Percentiles rank a stretch among this genome's conserved stretches.
Conservation (phyloP, 352 stramenopile species). For the Pilasporangium apinafurcum region DNA sequence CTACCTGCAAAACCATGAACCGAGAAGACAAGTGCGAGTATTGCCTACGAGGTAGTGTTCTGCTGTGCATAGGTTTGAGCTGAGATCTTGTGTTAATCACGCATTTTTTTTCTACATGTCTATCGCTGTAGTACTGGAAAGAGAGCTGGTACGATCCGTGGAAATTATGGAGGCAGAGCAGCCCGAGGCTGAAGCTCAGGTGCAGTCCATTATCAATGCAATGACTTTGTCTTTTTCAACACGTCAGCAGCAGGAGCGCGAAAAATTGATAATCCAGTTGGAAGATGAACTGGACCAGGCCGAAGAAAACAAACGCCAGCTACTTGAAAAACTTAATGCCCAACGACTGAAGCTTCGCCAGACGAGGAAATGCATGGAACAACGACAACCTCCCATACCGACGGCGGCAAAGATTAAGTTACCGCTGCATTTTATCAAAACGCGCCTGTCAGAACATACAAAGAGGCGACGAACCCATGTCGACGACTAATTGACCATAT, state of each 20-base stretch:
- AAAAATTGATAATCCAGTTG: slow-evolving; percentile 36
- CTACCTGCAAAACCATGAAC: slow-evolving; percentile 28
- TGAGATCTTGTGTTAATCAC: not conserved
- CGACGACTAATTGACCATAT: too few relatives aligned
- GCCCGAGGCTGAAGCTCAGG: slow-evolving; percentile 40
- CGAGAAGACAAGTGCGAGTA: slow-evolving; percentile 40
- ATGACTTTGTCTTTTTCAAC: slow-evolving; percentile 39
- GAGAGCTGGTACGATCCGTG: slow-evolving; percentile 30
- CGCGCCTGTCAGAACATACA: too few relatives aligned
- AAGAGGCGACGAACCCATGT: too few relatives aligned
- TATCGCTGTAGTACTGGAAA: slow-evolving; percentile 26
- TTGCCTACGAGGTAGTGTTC: slow-evolving; percentile 28
- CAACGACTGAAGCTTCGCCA: slow-evolving; percentile 17
- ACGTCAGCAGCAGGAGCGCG: slow-evolving; percentile 24
- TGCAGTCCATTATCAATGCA: slow-evolving; percentile 41
- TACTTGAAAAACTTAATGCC: slow-evolving; percentile 29
- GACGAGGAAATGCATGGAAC: slow-evolving; percentile 32
- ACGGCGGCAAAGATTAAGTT: slow-evolving; percentile 7
- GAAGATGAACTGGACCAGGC: slow-evolving; percentile 57
- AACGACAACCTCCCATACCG: slow-evolving; percentile 8
- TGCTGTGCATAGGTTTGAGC: not conserved
- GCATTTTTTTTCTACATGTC: not conserved
- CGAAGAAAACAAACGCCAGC: slow-evolving; percentile 39
- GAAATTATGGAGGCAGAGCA: slow-evolving; percentile 46
- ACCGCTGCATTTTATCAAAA: slow-evolving; percentile 43